phyloP scores from a whole-genome alignment of 345 rosid species.

The Sonneratia caseolaris region DNA sequence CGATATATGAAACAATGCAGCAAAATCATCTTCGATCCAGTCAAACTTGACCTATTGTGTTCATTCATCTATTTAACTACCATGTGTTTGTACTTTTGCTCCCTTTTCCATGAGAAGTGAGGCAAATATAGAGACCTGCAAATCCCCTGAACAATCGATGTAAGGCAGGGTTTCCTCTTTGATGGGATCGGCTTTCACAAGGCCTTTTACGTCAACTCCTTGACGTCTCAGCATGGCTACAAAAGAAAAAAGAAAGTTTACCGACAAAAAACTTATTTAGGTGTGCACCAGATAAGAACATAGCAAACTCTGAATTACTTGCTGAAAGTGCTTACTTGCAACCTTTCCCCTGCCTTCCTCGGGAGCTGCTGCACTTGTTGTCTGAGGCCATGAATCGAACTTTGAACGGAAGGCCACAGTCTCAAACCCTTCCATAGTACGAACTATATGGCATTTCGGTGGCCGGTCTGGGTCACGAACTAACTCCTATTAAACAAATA shows the following conservation, averaged over 20 bases:
- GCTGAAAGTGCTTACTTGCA: slow-evolving; percentile 43
- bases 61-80: slow-evolving; percentile 10
- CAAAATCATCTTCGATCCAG: not conserved
- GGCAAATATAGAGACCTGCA: slow-evolving; percentile 37
- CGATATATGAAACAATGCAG: not conserved
- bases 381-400: slow-evolving; percentile 84
- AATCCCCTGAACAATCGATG: slow-evolving; percentile 88
- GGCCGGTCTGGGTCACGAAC: slow-evolving; percentile 41
- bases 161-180: slow-evolving; percentile 76
- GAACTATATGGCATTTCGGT: slow-evolving; percentile 54
- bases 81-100: too few relatives aligned
- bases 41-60: not conserved
- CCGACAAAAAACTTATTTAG: not conserved
- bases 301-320: not conserved
- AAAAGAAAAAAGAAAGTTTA: slow-evolving; percentile 11
- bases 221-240: slow-evolving; percentile 80
- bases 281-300: not conserved
- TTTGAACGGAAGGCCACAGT: slow-evolving; percentile 77
- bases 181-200: slow-evolving; percentile 60
- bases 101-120: too few relatives aligned
- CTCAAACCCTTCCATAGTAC: slow-evolving; percentile 93
- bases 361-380: slow-evolving; percentile 44
- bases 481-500: slow-evolving; percentile 43
- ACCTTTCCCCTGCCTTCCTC: slow-evolving; percentile 98
- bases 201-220: slow-evolving; percentile 86